Percentiles rank a stretch among this genome's conserved stretches.
Evolutionary conservation across 2,329 filamentous ascomycete species (phyloP).

Genomic region (Calonectria ilicicola): DNA sequence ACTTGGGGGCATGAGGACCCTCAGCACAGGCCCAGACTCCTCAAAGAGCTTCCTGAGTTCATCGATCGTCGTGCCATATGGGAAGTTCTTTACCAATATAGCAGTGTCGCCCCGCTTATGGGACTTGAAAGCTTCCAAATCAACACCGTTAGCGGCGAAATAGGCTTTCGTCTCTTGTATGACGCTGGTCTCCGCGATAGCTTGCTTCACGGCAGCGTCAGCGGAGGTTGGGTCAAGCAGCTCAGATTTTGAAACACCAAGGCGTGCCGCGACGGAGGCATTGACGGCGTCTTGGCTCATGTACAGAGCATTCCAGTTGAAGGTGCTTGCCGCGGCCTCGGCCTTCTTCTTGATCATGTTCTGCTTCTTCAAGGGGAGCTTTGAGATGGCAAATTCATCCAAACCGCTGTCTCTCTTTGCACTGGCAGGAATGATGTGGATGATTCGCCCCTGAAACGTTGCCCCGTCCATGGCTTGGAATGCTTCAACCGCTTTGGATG

Average conservation of each 20-base stretch:
- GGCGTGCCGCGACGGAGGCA: constrained; percentile 84
- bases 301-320: constrained; percentile 99
- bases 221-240: constrained; percentile 95
- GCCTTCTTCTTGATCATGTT: constrained; percentile 88
- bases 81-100: constrained; percentile 95
- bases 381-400: constrained; percentile 90
- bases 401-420: constrained; percentile 85
- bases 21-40: constrained; percentile 83
- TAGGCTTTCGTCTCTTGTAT: constrained; percentile 97
- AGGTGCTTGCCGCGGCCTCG: constrained; percentile 80
- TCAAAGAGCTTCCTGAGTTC: constrained; percentile 87
- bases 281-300: constrained; percentile 98
- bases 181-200: constrained; percentile 93
- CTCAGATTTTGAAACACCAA: constrained; percentile 92
- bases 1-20: constrained; percentile 90
- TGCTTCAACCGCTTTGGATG: constrained; percentile 81
- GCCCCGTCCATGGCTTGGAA: constrained; percentile 84
- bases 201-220: constrained; percentile 95
- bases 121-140: constrained; percentile 91
- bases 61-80: constrained; percentile 82
- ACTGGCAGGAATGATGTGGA: constrained; percentile 89
- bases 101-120: constrained; percentile 86
- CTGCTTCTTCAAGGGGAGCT: constrained; percentile 94
- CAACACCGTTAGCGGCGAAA: constrained; percentile 87
- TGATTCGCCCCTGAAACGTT: constrained; percentile 90